phyloP scores from a whole-genome alignment of 306 rosid genomes.

The Fragaria ananassa region DNA sequence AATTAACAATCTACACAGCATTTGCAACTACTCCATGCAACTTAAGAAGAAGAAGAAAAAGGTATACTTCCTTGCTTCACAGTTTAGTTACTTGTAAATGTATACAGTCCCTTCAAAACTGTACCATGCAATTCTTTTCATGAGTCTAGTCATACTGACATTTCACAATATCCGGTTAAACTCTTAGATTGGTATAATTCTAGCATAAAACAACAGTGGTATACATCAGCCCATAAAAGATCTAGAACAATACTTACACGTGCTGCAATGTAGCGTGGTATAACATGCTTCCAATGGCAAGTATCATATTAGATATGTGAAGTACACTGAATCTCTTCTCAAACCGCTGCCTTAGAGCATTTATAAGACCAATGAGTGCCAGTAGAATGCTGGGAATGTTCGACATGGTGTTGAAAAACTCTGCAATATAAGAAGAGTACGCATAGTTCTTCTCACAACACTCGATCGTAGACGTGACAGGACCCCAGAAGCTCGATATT shows the following conservation, averaged over 20 bases:
- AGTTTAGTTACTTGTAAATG: not conserved
- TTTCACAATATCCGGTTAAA: not conserved
- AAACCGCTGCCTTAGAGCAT: slow-evolving; percentile 73
- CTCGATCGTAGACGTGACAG: slow-evolving; percentile 76
- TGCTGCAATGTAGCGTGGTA: slow-evolving; percentile 88
- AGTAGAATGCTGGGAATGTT: slow-evolving; percentile 74
- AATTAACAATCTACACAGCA: not conserved
- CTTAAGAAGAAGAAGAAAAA: not conserved
- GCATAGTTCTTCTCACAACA: slow-evolving; percentile 81
- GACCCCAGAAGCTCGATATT: slow-evolving; percentile 86
- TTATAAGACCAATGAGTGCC: slow-evolving; percentile 87
- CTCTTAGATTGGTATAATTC: not conserved
- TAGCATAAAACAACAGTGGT: not conserved
- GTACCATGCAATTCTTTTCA: not conserved
- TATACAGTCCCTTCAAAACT: not conserved
- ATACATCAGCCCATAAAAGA: not conserved
- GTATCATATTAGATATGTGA: slow-evolving; percentile 79
- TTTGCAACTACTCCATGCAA: not conserved
- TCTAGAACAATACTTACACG: slow-evolving; percentile 52
- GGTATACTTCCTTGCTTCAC: not conserved
- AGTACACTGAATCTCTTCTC: slow-evolving; percentile 95
- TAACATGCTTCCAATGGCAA: slow-evolving; percentile 86
- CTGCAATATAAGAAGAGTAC: slow-evolving; percentile 78
- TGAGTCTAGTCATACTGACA: not conserved
- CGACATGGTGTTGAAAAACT: slow-evolving; percentile 80